These are phyloP conservation scores for Hypholoma sublateritium DNA, from an alignment of 768 basidiomycete genomes.

Conservation along the genomic window DNA sequence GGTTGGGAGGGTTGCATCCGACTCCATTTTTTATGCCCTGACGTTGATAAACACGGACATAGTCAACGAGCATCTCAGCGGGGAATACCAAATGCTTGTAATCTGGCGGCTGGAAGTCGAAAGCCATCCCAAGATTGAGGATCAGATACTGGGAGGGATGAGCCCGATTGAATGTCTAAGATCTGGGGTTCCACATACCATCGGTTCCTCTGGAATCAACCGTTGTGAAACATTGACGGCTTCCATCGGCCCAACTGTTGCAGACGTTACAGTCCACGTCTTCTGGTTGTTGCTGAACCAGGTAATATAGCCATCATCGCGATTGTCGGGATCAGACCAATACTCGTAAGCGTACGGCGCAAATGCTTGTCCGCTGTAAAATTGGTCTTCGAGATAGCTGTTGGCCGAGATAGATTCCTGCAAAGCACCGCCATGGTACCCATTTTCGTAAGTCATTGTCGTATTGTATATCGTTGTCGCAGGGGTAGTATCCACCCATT, in stretches of 20 bases:
- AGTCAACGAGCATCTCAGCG: conserved; percentile 81
- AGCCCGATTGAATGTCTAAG: neutral
- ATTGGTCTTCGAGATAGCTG: conserved; percentile 49
- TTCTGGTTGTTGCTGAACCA: conserved; percentile 72
- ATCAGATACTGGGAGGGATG: conserved; percentile 63
- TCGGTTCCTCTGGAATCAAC: conserved; percentile 90
- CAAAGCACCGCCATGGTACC: conserved; percentile 66
- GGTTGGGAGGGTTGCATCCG: conserved; percentile 76
- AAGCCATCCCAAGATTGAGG: conserved; percentile 81
- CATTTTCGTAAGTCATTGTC: conserved; percentile 54
- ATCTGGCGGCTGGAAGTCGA: conserved; percentile 73
- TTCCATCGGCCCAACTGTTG: conserved; percentile 64
- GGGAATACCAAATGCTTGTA: conserved; percentile 77
- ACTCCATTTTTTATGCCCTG: conserved; percentile 65
- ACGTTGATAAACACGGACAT: conserved; percentile 86
- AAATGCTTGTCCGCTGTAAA: conserved; percentile 57
- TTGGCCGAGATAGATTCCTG: conserved; percentile 79
- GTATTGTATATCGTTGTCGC: conserved; percentile 54
- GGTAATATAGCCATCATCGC: conserved; percentile 73
- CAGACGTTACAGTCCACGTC: conserved; percentile 73
- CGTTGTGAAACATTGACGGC: conserved; percentile 58
- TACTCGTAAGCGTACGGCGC: conserved; percentile 76
- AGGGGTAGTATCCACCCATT: conserved; percentile 53
- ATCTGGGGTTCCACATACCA: conserved; percentile 53
- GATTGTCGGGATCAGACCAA: conserved; percentile 70